Base-by-base conservation (phyloP, 1,284 basidiomycete genomes). In the Marasmius sp. region DNA sequence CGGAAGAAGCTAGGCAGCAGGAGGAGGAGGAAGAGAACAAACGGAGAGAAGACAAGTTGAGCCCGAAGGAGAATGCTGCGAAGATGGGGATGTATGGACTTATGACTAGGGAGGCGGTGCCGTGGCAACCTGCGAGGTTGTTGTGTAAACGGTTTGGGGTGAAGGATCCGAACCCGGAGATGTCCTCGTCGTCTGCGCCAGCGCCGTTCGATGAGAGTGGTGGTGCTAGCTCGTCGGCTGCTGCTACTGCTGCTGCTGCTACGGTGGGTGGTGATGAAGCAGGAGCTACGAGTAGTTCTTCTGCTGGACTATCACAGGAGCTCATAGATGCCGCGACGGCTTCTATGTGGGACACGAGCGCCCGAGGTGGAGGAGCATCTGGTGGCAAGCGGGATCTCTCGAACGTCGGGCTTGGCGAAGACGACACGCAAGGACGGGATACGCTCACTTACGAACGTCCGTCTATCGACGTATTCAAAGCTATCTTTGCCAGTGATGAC, bases 141-240 rank as follows among this genome's bases (percentile, higher is more conserved):
- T 79, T 99, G 16, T 98, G 95, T 77, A 97, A 96, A 74, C 86
- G 97, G n/a, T 97, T 98, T 73, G 92, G 93, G 0, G 91, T 98
- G 41, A 91, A 90, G 66, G 93, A 96, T 71, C 96, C 89, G 2
- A 85, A 89, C 66, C 85, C 85, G 33, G 52, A 54, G 2, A 54
- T 54, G 52, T 54, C 34, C 2, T 27, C 27, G 27, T 27, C 27
- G 2, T 27, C 27, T 2, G 27, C 27, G 27, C 27, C 27, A 5
- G 27, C 27, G 27, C 27, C 27, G 5, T 27, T 27, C 5, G 27
- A 27, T 27, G 27, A 27, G 27, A 27, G 2, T 27, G 27, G 27
- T 27, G 27, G 27, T 27, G 27, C 27, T 27, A 27, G 2, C 27
- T 27, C 27, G 27, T 27, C 27, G 5, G 27, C 27, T 27, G 27